Evolutionary conservation across 768 basidiomycete species (phyloP).

Genomic region (Tricholoma matsutake): DNA sequence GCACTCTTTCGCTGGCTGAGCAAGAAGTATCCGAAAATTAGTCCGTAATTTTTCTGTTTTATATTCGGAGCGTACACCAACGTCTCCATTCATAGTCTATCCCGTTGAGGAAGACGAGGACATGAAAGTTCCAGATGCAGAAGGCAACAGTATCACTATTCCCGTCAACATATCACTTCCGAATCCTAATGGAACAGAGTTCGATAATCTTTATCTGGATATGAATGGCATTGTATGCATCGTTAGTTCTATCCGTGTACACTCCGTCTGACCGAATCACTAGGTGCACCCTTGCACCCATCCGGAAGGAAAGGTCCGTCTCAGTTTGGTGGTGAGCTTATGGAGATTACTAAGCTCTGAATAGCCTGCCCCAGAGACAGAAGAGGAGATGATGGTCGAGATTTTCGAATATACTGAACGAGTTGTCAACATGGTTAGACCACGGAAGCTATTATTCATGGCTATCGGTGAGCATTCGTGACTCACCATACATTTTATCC

Average conservation of each 20-base stretch:
- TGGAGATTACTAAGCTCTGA: slow-evolving; percentile 3
- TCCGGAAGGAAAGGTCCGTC: slow-evolving; percentile 84
- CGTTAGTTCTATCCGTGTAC: slow-evolving; percentile 23
- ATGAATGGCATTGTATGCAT: slow-evolving; percentile 94
- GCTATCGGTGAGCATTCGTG: slow-evolving; percentile 73
- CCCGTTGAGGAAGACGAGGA: slow-evolving; percentile 88
- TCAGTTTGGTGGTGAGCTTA: slow-evolving; percentile 12
- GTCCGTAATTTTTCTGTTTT: slow-evolving; percentile 39
- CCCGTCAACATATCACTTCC: slow-evolving; percentile 76
- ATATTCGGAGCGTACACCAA: slow-evolving; percentile 1
- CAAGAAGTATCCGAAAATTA: slow-evolving; percentile 97
- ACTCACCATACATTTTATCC: background rate
- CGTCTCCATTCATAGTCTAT: slow-evolving; percentile 42
- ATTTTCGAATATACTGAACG: slow-evolving; percentile 96
- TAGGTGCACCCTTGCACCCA: slow-evolving; percentile 99
- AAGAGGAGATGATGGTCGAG: slow-evolving; percentile 99
- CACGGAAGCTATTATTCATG: slow-evolving; percentile 95
- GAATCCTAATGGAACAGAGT: slow-evolving; percentile 96
- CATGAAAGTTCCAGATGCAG: slow-evolving; percentile 58
- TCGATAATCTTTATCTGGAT: slow-evolving; percentile 95
- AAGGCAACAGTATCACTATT: slow-evolving; percentile 64
- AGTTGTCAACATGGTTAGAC: slow-evolving; percentile 95
- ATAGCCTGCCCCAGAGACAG: slow-evolving; percentile 93
- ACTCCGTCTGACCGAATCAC: background rate
- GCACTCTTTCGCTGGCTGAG: slow-evolving; percentile 98